Percentiles rank a stretch among this genome's conserved stretches.
These are phyloP conservation scores for Wickerhamomyces chambardii DNA, from an alignment of 805 yeast genomes.

Conservation along the genomic window DNA sequence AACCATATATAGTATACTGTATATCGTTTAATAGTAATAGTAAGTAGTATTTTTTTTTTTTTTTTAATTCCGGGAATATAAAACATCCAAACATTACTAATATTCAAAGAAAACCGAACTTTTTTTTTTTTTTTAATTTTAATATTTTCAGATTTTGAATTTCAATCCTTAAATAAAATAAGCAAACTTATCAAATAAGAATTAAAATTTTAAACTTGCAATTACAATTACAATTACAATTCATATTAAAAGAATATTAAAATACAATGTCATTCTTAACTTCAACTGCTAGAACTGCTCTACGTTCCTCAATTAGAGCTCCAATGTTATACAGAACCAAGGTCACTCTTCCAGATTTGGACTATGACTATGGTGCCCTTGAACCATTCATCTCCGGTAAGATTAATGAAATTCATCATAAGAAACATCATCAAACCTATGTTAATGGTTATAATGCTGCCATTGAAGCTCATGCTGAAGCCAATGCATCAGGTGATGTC, in stretches of 20 bases:
- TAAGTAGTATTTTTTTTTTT: too few relatives aligned
- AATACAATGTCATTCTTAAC: constrained; percentile 16
- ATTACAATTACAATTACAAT: neutral
- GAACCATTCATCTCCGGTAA: constrained; percentile 85
- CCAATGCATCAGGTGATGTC: constrained; percentile 48
- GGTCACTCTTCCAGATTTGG: constrained; percentile 72
- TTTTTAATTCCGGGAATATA: too few relatives aligned
- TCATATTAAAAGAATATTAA: neutral
- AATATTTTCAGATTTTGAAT: too few relatives aligned
- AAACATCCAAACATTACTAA: too few relatives aligned
- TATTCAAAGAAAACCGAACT: too few relatives aligned
- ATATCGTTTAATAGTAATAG: too few relatives aligned
- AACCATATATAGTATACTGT: too few relatives aligned
- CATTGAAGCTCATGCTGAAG: constrained; percentile 62
- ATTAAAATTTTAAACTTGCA: constrained; percentile 1
- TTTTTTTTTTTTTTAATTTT: too few relatives aligned
- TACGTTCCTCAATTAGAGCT: constrained; percentile 6
- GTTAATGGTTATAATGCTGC: constrained; percentile 81
- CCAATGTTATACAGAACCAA: constrained; percentile 38
- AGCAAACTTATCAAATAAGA: too few relatives aligned
- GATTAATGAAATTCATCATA: constrained; percentile 80
- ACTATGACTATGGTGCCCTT: constrained; percentile 75
- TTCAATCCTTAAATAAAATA: too few relatives aligned
- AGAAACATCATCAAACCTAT: constrained; percentile 89
- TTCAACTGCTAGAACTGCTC: constrained; percentile 16